phyloP scores from a whole-genome alignment of 2,329 filamentous ascomycete species.

The Pseudogymnoascus sp. region DNA sequence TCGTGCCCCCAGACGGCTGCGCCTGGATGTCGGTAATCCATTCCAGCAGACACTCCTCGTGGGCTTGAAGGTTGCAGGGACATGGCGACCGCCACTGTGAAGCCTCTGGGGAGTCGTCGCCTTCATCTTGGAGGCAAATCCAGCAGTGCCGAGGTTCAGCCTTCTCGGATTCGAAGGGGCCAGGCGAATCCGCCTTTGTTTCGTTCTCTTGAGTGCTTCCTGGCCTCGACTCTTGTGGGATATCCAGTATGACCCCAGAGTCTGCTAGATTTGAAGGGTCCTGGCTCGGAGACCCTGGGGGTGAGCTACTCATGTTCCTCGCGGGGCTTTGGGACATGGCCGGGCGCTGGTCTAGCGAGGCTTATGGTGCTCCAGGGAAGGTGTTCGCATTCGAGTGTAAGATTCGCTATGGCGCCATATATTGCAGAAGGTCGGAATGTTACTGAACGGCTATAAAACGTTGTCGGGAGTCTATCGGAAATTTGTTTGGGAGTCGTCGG shows the following conservation, averaged over 20 bases:
- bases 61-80: constrained; percentile 81
- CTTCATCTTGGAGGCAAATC: constrained; percentile 54
- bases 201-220: not conserved
- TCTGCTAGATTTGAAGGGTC: not conserved
- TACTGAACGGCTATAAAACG: not conserved
- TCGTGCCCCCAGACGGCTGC: constrained; percentile 38
- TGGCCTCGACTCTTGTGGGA: not conserved
- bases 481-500: not conserved
- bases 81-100: constrained; percentile 77
- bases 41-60: constrained; percentile 80
- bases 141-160: constrained; percentile 45
- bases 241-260: not conserved
- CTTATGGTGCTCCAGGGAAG: not conserved
- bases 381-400: not conserved
- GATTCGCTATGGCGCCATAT: constrained; percentile 2
- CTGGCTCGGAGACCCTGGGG: not conserved
- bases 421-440: not conserved
- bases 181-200: not conserved
- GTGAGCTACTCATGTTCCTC: not conserved
- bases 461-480: not conserved
- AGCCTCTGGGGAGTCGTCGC: constrained; percentile 39
- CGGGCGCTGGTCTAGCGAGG: not conserved
- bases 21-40: constrained; percentile 90
- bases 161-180: not conserved
- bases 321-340: not conserved